These are phyloP conservation scores for Rhododendron kiyosumense DNA, from an alignment of 148 eudicot species.

Conservation along the genomic window DNA sequence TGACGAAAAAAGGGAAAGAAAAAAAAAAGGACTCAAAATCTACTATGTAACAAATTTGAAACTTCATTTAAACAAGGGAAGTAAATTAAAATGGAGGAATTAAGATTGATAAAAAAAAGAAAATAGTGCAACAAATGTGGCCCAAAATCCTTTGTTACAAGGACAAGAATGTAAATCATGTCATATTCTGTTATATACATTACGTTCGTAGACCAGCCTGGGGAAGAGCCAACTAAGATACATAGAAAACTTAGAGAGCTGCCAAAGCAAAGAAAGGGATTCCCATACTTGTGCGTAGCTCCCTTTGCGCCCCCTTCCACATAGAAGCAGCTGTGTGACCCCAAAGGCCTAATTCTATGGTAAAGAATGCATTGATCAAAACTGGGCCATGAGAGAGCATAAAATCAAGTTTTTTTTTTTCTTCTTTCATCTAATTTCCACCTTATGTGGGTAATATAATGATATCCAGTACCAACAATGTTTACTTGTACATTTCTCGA, in stretches of 20 bases:
- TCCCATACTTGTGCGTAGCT: neutral
- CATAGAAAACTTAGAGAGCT: neutral
- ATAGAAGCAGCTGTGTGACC: neutral
- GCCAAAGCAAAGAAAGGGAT: neutral
- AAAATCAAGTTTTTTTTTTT: neutral
- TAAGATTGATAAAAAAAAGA: neutral
- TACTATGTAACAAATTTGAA: neutral
- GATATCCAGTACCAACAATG: neutral
- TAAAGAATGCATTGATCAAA: neutral
- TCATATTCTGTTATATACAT: neutral
- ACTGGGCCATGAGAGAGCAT: neutral
- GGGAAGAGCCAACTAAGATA: neutral
- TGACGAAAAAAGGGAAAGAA: neutral
- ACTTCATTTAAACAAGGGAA: neutral
- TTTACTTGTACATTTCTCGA: neutral
- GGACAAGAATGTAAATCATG: neutral
- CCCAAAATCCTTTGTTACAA: neutral
- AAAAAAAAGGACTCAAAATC: neutral
- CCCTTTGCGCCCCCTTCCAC: neutral
- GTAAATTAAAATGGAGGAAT: neutral
- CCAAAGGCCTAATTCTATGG: neutral
- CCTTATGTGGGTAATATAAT: neutral
- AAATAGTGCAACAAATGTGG: neutral
- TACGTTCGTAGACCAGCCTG: neutral
- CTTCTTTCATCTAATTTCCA: neutral